Conservation (phyloP, 2,329 filamentous ascomycete genomes). For the Mariannaea sp. region DNA sequence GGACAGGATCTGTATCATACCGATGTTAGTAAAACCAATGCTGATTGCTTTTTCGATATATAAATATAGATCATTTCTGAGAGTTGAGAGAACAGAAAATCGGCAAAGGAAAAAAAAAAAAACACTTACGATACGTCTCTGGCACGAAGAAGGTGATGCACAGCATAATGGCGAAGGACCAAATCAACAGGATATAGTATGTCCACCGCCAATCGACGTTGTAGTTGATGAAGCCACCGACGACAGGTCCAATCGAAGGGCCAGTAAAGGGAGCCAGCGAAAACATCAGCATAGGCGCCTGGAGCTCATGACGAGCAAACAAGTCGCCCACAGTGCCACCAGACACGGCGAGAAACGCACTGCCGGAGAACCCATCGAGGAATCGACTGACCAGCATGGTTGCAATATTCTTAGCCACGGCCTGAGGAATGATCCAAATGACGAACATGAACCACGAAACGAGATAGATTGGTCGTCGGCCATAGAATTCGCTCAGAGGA, state of each 20-base stretch:
- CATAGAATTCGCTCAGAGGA: constrained; percentile 78
- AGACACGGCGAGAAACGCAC: constrained; percentile 72
- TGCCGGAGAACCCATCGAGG: constrained; percentile 73
- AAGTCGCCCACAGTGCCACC: constrained; percentile 86
- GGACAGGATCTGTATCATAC: constrained; percentile 57
- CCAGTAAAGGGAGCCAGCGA: constrained; percentile 69
- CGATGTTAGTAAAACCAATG: constrained; percentile 10
- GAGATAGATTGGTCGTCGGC: constrained; percentile 80
- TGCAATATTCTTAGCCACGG: constrained; percentile 78
- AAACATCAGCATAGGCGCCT: constrained; percentile 83
- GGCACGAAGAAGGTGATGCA: constrained; percentile 75
- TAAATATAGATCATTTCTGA: not conserved
- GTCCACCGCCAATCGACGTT: constrained; percentile 78
- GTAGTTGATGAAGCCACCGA: constrained; percentile 84
- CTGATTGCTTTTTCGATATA: too few relatives aligned
- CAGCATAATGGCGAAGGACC: constrained; percentile 68
- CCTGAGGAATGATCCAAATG: constrained; percentile 81
- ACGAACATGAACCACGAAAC: constrained; percentile 74
- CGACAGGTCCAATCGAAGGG: constrained; percentile 61
- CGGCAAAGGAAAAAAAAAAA: not conserved
- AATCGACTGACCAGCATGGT: constrained; percentile 81
- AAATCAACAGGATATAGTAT: constrained; percentile 84
- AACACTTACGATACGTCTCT: constrained; percentile 75
- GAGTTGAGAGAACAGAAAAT: not conserved
- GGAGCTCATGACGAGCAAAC: constrained; percentile 70